Percentiles rank a stretch among this genome's conserved stretches.
phyloP scores from a whole-genome alignment of 2,329 filamentous ascomycete species.

The Didymella arachidicola region DNA sequence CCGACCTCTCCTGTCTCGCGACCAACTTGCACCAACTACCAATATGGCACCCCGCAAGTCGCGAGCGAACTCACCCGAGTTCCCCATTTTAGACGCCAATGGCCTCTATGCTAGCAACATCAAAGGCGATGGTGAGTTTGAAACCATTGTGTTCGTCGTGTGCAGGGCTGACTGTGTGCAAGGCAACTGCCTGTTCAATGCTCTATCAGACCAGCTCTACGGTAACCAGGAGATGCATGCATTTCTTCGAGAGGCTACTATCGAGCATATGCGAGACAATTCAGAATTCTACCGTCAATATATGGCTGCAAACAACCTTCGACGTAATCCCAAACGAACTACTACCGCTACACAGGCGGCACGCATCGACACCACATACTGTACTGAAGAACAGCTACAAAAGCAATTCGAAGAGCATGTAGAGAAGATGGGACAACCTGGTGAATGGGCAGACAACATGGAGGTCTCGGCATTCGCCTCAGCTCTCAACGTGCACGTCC shows the following conservation, averaged over 20 bases:
- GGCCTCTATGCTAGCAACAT: conserved; percentile 68
- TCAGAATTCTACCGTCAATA: conserved; percentile 70
- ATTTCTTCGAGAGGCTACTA: conserved; percentile 66
- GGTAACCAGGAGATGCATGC: conserved; percentile 65
- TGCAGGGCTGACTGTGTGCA: conserved; percentile 32
- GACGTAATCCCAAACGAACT: conserved; percentile 65
- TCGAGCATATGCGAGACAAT: conserved; percentile 68
- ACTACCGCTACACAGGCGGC: conserved; percentile 56
- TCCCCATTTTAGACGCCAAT: conserved; percentile 63
- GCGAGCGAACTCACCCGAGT: conserved; percentile 53
- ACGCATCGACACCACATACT: conserved; percentile 55
- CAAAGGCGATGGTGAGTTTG: conserved; percentile 67
- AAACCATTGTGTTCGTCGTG: conserved; percentile 20
- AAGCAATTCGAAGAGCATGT: conserved; percentile 64
- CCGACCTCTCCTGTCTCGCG: conserved; percentile 45
- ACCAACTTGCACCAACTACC: conserved; percentile 35
- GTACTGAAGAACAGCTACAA: conserved; percentile 63
- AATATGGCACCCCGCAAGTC: conserved; percentile 45
- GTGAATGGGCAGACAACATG: conserved; percentile 71
- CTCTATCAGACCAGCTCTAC: conserved; percentile 71
- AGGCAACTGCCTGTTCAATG: conserved; percentile 76
- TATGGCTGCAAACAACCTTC: conserved; percentile 63
- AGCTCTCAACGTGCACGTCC: conserved; percentile 67
- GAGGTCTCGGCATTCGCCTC: conserved; percentile 72
- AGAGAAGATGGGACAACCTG: conserved; percentile 65